These are phyloP conservation scores for Chytriomyces sp. DNA, from an alignment of 192 early-diverging fungal genomes.

Conservation along the genomic window DNA sequence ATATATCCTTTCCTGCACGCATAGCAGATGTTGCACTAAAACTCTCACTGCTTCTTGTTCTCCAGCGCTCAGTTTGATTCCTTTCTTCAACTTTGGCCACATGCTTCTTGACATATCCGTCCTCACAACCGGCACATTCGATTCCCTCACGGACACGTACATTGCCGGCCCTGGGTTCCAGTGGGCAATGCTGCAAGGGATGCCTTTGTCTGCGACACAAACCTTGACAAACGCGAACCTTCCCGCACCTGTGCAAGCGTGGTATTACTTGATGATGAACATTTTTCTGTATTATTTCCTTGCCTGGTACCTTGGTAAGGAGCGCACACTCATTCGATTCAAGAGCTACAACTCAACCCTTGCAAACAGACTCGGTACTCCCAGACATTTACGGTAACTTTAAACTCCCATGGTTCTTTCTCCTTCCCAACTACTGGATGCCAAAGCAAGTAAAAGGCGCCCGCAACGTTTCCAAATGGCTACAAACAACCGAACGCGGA, in stretches of 20 bases:
- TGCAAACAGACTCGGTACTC: conserved; percentile 49
- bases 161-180: conserved; percentile 57
- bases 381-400: conserved; percentile 66
- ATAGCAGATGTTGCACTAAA: no score
- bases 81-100: conserved; percentile 51
- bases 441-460: conserved; percentile 10
- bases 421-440: conserved; percentile 66
- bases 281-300: conserved; percentile 56
- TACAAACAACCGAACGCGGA: conserved; percentile 37
- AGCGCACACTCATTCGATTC: no score
- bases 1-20: no score
- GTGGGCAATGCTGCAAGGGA: conserved; percentile 55
- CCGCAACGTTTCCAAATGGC: conserved; percentile 49
- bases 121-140: conserved; percentile 36
- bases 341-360: no score
- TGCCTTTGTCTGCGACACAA: conserved; percentile 42
- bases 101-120: conserved; percentile 68
- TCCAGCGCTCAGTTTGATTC: conserved; percentile 46
- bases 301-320: conserved; percentile 62
- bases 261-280: conserved; percentile 62
- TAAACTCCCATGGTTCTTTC: conserved; percentile 55
- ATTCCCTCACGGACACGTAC: conserved; percentile 53
- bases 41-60: no score
- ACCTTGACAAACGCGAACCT: conserved; percentile 42
- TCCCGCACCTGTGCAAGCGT: conserved; percentile 57